Conservation (phyloP, 352 stramenopile species). For the Peronospora tabacina region DNA sequence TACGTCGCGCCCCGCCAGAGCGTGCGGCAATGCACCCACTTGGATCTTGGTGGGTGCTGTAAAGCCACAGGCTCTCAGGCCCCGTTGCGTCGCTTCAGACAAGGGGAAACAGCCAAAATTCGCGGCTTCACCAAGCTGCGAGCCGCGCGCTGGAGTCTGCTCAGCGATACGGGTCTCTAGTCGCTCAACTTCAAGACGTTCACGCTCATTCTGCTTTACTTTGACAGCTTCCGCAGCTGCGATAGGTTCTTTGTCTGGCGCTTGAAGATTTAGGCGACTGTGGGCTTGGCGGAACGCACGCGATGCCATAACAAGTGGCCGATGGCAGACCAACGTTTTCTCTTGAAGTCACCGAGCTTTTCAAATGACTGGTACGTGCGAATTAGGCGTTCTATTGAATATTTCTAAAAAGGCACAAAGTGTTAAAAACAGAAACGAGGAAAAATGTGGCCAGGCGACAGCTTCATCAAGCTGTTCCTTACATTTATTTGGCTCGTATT, state of each 20-base stretch:
- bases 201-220: slow-evolving; percentile 70
- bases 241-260: slow-evolving; percentile 11
- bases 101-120: slow-evolving; percentile 83
- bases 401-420: slow-evolving; percentile 1
- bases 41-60: slow-evolving; percentile 87
- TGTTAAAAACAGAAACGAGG: not conserved
- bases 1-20: slow-evolving; percentile 85
- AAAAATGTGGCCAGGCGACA: slow-evolving; percentile 21
- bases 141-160: slow-evolving; percentile 68
- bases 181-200: slow-evolving; percentile 58
- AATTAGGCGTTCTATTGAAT: not conserved
- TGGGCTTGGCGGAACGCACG: slow-evolving; percentile 28
- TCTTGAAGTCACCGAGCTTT: slow-evolving; percentile 1
- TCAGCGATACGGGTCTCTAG: slow-evolving; percentile 57
- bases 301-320: slow-evolving; percentile 22
- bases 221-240: slow-evolving; percentile 28
- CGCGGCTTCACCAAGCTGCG: slow-evolving; percentile 61
- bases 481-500: too few relatives aligned
- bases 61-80: slow-evolving; percentile 72
- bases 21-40: slow-evolving; percentile 79
- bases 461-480: slow-evolving; percentile 9
- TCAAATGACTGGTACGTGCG: slow-evolving; percentile 21
- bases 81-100: slow-evolving; percentile 68
- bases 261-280: slow-evolving; percentile 7
- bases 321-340: not conserved